Evolutionary conservation across 495 filamentous ascomycete species (phyloP), one percentile per base, ranked within the genome.

Genomic region (Ramalina peruviana): DNA sequence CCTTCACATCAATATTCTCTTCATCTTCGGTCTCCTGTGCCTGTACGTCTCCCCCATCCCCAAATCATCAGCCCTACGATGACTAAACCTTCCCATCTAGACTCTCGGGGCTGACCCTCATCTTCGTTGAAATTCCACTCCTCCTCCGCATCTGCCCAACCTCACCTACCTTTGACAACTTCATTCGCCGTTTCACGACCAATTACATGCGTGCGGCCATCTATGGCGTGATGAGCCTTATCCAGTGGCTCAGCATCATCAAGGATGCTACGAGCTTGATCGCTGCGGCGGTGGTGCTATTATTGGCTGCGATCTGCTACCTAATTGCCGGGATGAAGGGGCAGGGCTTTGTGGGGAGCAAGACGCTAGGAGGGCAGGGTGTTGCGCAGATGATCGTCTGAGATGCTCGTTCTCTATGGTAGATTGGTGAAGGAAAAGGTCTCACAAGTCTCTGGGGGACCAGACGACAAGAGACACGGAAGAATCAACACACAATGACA

Each of bases 331-430:
- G 75, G 27, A 41, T 95, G 57, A 95, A 85, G 75, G 86, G 83
- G 46, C 92, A 99, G 69, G 86, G 83, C 23, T 99, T 99, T 65
- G 78, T 93, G 48, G 84, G 88, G 30, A 96, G 89, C 73, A 97
- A 97, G 80, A 97, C 93, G 19, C 70, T 99, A 51, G 92, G 92
- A 53, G 92, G 92, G 38, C 83, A 85, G 54, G 92, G 93, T 17
- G 80, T 97, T 54, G 90, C 89, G 53, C 90, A 96, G 72, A 96
- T 97, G 93, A 97, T 99, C 69, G 88, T 98, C 63, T 96, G 37
- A 73, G 39, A 6, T 30, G 47, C 10, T 41, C 11, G 12, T 13
- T 39, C 26, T 39, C 4, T 7, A 12, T 7, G 9, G 23, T 25
- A 4, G 6, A 25, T 4, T 25, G 23, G 41, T 2, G 19, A 16